Evolutionary conservation across 2,329 filamentous ascomycete species (phyloP).

Genomic region (Onygenales sp.): DNA sequence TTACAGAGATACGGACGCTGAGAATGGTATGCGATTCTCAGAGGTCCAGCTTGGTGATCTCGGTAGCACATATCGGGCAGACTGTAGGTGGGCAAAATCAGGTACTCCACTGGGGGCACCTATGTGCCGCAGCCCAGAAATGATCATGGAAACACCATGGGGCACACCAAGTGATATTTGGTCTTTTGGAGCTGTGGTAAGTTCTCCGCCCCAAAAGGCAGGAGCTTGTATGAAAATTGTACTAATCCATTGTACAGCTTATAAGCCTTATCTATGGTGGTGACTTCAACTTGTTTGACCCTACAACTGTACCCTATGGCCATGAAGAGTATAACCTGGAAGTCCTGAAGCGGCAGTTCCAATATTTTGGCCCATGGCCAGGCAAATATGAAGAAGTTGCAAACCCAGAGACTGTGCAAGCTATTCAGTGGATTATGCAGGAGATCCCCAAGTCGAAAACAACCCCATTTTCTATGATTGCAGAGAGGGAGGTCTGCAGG

Average conservation of each 20-base stretch:
- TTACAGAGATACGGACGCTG: too few species aligned
- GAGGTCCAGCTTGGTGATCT: too few species aligned
- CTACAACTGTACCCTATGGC: not conserved
- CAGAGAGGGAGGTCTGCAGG: not conserved
- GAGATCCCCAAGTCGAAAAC: not conserved
- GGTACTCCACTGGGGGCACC: too few species aligned
- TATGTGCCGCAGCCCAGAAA: too few species aligned
- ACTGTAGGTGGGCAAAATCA: too few species aligned
- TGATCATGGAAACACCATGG: too few species aligned
- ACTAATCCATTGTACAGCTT: not conserved
- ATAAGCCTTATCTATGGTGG: conserved; percentile 4
- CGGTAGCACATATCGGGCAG: too few species aligned
- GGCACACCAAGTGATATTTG: too few species aligned
- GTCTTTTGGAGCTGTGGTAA: too few species aligned
- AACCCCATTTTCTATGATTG: not conserved
- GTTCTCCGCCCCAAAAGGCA: too few species aligned
- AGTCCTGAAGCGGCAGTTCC: conserved; percentile 1
- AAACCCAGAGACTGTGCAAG: not conserved
- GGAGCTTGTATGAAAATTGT: too few species aligned
- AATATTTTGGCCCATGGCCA: conserved; percentile 9
- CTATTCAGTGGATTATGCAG: not conserved
- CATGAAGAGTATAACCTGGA: conserved; percentile 6
- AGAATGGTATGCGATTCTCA: too few species aligned
- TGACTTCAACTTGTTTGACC: conserved; percentile 6
- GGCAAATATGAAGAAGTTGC: not conserved